Percentiles rank a stretch among this genome's conserved stretches.
These are phyloP conservation scores for Claviceps sp. DNA, from an alignment of 2,329 filamentous ascomycete genomes.

Conservation along the genomic window DNA sequence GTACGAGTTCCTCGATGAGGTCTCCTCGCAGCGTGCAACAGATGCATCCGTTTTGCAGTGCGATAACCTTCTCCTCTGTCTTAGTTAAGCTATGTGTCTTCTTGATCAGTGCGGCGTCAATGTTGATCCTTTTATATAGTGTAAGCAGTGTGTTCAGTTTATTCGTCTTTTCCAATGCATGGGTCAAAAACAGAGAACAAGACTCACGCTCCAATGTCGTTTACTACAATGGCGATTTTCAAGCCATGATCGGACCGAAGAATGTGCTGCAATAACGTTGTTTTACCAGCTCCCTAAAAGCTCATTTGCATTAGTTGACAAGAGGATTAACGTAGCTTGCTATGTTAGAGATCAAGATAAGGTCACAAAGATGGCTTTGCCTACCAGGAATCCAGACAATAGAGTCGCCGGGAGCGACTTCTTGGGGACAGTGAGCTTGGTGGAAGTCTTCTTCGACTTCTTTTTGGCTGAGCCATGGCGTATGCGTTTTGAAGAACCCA, in stretches of 20 bases:
- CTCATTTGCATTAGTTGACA: too few species aligned
- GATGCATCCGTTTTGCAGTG: conserved; percentile 61
- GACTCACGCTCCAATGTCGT: conserved; percentile 49
- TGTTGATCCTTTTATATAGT: conserved; percentile 36
- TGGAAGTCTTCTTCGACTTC: conserved; percentile 3
- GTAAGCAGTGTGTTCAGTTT: not conserved
- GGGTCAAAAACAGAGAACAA: conserved; percentile 9
- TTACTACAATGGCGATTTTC: conserved; percentile 58
- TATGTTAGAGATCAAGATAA: too few species aligned
- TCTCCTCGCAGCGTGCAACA: conserved; percentile 64
- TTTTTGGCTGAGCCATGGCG: not conserved
- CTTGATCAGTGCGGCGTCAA: conserved; percentile 49
- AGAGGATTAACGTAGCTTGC: too few species aligned
- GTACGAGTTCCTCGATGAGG: conserved; percentile 54
- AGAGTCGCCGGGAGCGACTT: conserved; percentile 21
- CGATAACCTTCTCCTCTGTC: conserved; percentile 50
- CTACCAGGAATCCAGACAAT: conserved; percentile 21
- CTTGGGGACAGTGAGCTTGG: conserved; percentile 2
- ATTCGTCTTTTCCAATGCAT: not conserved
- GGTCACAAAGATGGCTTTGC: too few species aligned
- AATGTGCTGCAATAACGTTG: conserved; percentile 56
- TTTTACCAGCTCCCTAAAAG: conserved; percentile 52
- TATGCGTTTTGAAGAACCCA: not conserved
- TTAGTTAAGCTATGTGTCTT: conserved; percentile 41
- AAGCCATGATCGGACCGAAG: conserved; percentile 53